phyloP scores from a whole-genome alignment of 371 early-diverging fungal species.

The Mucor plumbeus region DNA sequence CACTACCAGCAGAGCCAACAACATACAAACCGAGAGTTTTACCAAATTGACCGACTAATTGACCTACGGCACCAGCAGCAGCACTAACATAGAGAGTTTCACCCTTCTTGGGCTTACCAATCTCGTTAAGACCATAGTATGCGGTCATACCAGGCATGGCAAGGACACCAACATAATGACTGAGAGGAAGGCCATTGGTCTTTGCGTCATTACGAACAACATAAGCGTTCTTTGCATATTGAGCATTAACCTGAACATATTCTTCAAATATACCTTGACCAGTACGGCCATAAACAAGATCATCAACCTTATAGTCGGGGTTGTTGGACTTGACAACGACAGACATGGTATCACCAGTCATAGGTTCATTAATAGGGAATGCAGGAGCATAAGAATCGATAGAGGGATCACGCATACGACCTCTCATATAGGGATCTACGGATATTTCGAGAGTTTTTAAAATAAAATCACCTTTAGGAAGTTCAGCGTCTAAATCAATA shows the following conservation, averaged over 20 bases:
- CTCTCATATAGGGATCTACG: constrained; percentile 64
- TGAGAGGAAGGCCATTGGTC: constrained; percentile 47
- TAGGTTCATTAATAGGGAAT: constrained; percentile 61
- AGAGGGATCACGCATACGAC: constrained; percentile 62
- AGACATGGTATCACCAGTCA: constrained; percentile 65
- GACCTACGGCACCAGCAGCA: constrained; percentile 65
- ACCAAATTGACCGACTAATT: constrained; percentile 69
- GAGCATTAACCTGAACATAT: constrained; percentile 42
- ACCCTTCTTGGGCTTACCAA: constrained; percentile 11
- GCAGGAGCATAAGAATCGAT: constrained; percentile 57
- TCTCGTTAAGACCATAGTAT: constrained; percentile 31
- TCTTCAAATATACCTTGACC: constrained; percentile 59
- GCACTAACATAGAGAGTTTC: constrained; percentile 56
- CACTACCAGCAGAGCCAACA: constrained; percentile 76
- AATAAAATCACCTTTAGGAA: constrained; percentile 61
- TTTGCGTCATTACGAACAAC: constrained; percentile 47
- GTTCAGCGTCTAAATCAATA: constrained; percentile 51
- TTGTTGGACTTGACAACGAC: constrained; percentile 67
- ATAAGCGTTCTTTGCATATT: constrained; percentile 30
- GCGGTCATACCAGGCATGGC: constrained; percentile 64
- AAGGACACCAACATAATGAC: constrained; percentile 59
- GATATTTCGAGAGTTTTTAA: constrained; percentile 53
- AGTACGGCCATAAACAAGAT: constrained; percentile 61
- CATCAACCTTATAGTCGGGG: constrained; percentile 61
- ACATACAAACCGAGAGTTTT: constrained; percentile 71